Evolutionary conservation across 2,329 filamentous ascomycete species (phyloP).

Genomic region (Chaetomiaceae sp.): DNA sequence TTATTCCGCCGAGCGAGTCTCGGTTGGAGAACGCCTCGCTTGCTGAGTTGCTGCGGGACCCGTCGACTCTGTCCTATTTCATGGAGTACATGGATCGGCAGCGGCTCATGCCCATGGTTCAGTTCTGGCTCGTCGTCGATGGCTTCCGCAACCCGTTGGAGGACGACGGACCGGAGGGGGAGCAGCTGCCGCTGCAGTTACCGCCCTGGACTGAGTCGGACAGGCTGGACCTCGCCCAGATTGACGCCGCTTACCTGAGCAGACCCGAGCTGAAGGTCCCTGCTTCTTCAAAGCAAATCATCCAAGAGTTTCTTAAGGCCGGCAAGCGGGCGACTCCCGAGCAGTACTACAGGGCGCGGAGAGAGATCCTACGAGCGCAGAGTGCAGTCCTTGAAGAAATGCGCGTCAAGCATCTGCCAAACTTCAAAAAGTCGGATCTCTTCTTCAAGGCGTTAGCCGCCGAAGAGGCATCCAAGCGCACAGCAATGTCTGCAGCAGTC

Average conservation of each 20-base stretch:
- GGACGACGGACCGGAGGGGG: conserved; percentile 67
- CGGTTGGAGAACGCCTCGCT: conserved; percentile 71
- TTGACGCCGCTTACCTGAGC: conserved; percentile 83
- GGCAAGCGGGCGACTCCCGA: conserved; percentile 70
- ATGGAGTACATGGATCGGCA: conserved; percentile 99
- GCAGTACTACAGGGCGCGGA: conserved; percentile 79
- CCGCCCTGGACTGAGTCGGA: conserved; percentile 78
- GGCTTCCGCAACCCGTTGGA: conserved; percentile 92
- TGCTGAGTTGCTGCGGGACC: conserved; percentile 80
- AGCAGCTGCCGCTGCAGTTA: conserved; percentile 56
- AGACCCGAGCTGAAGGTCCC: conserved; percentile 77
- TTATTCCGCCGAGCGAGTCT: conserved; percentile 43
- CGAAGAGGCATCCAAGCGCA: conserved; percentile 60
- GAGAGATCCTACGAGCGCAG: conserved; percentile 76
- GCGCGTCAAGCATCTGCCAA: conserved; percentile 72
- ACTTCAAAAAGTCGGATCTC: conserved; percentile 87
- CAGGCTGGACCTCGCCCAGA: conserved; percentile 81
- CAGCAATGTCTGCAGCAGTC: conserved; percentile 23
- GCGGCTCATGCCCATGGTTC: conserved; percentile 79
- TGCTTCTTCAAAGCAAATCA: conserved; percentile 61
- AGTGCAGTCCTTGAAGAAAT: conserved; percentile 80
- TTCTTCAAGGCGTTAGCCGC: conserved; percentile 95
- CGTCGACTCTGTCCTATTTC: conserved; percentile 91
- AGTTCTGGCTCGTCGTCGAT: conserved; percentile 98
- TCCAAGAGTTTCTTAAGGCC: conserved; percentile 73